Evolutionary conservation across 2,329 filamentous ascomycete genomes (phyloP), one percentile per base, ranked within the genome.

Genomic region (Xylariaceae sp.): DNA sequence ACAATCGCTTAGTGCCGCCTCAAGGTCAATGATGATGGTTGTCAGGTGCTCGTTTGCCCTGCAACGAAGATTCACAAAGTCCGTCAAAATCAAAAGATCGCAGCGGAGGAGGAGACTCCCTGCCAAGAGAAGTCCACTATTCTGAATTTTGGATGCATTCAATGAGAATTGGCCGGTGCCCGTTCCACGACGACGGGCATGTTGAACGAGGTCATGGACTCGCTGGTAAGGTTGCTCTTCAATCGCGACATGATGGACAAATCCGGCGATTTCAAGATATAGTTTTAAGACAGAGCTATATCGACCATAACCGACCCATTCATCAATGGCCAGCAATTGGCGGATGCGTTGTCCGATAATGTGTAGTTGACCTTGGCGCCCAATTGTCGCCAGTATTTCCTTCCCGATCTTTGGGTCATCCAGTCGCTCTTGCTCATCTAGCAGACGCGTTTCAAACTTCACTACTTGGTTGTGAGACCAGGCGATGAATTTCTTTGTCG

Each of bases 391-490:
- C 3, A 49, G 16, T 31, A 49, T 31, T 12, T 17, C 46, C 16
- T 37, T 28, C 5, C 3, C 24, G 4, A 31, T 40, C 6, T 11
- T 23, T 16, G 24, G 16, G 26, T 12, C 6, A 26, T 43, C 48
- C 6, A 51, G 21, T 23, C 39, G 12, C 28, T 57, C 56, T 26
- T 67, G 61, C 29, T 51, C 33, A 14, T 63, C 45, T 3, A 65
- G 50, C 6, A 81, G 61, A 21, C 62, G 56, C 2, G 72, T 57
- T 1, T 73, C 73, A 6, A 86, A 72, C 2, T 73, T 66, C 0
- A 75, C 60, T 52, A 76, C 80, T 8, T 73, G 63, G 6, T 58
- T 65, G 9, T 81, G 80, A 0, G 82, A 77, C 74, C 78, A 83
- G n/a, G 41, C 47, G 31, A 60, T 59, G 21, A 65, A 62, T 8